phyloP scores from a whole-genome alignment of 1,139 yeast genomes.

The Taphrina betulina region DNA sequence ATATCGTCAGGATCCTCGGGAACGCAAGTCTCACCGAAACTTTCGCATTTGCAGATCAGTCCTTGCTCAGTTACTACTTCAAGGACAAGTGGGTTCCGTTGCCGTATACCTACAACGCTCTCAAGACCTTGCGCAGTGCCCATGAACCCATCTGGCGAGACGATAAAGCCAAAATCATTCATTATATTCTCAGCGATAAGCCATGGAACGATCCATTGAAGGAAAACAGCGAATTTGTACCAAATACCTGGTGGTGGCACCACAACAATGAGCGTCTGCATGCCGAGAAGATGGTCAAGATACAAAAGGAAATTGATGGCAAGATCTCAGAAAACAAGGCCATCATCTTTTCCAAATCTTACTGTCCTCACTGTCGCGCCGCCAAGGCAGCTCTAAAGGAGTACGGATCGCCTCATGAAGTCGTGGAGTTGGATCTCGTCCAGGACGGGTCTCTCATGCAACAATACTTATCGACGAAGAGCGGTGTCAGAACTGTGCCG shows the following conservation, averaged over 20 bases:
- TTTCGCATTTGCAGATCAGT: constrained; percentile 59
- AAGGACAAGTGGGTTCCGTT: constrained; percentile 52
- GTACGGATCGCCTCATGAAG: not conserved
- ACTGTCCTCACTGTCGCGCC: constrained; percentile 23
- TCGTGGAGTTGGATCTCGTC: constrained; percentile 21
- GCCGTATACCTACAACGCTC: constrained; percentile 55
- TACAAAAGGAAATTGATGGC: not conserved
- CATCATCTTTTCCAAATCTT: constrained; percentile 19
- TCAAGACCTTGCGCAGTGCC: constrained; percentile 51
- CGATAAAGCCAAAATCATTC: constrained; percentile 53
- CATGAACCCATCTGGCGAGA: constrained; percentile 53
- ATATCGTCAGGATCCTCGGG: constrained; percentile 47
- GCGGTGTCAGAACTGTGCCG: constrained; percentile 22
- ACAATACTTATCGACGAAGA: constrained; percentile 3
- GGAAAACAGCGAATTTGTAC: constrained; percentile 42
- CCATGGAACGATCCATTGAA: constrained; percentile 53
- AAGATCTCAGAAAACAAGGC: constrained; percentile 11
- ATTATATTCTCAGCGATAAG: constrained; percentile 53
- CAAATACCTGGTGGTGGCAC: constrained; percentile 47
- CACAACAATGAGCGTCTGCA: constrained; percentile 41
- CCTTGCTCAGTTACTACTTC: constrained; percentile 55
- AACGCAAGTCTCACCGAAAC: constrained; percentile 45
- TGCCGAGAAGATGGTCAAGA: constrained; percentile 9
- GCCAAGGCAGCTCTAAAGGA: constrained; percentile 4
- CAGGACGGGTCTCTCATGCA: constrained; percentile 13